Conservation (phyloP, 129 eudicot genomes). For the Solidago caesia region DNA sequence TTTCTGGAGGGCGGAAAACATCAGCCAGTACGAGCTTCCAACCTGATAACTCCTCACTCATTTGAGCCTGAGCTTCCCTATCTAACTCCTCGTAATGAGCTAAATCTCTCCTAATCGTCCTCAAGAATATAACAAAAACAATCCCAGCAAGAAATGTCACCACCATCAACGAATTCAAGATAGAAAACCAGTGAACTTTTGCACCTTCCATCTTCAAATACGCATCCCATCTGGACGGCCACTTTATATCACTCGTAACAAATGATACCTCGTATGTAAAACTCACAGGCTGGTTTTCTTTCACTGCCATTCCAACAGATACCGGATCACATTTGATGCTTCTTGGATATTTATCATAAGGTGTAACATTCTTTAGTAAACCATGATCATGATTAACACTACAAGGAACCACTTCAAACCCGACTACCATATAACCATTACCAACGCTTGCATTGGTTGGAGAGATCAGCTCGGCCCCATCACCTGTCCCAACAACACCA, state of each 20-base stretch:
- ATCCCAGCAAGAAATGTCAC: slow-evolving; percentile 36
- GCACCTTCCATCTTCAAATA: slow-evolving; percentile 49
- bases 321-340: slow-evolving; percentile 23
- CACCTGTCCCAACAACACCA: slow-evolving; percentile 30
- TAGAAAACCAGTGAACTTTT: slow-evolving; percentile 45
- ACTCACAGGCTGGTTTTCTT: slow-evolving; percentile 24
- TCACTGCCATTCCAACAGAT: slow-evolving; percentile 22
- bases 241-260: slow-evolving; percentile 39
- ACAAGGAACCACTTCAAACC: slow-evolving; percentile 43
- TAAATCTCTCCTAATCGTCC: slow-evolving; percentile 36
- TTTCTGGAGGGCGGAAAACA: slow-evolving; percentile 31
- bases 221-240: slow-evolving; percentile 46
- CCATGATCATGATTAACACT: slow-evolving; percentile 24
- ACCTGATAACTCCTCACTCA: too few species aligned
- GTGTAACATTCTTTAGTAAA: slow-evolving; percentile 17
- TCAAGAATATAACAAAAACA: slow-evolving; percentile 37
- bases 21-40: too few species aligned
- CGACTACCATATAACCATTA: slow-evolving; percentile 38
- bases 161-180: slow-evolving; percentile 42
- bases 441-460: slow-evolving; percentile 13
- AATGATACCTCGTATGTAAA: slow-evolving; percentile 40
- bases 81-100: too few species aligned
- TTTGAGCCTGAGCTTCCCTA: too few species aligned
- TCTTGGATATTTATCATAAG: slow-evolving; percentile 29
- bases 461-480: slow-evolving; percentile 25